phyloP scores from a whole-genome alignment of 805 yeast species.

The Myxozyma nipponensis region DNA sequence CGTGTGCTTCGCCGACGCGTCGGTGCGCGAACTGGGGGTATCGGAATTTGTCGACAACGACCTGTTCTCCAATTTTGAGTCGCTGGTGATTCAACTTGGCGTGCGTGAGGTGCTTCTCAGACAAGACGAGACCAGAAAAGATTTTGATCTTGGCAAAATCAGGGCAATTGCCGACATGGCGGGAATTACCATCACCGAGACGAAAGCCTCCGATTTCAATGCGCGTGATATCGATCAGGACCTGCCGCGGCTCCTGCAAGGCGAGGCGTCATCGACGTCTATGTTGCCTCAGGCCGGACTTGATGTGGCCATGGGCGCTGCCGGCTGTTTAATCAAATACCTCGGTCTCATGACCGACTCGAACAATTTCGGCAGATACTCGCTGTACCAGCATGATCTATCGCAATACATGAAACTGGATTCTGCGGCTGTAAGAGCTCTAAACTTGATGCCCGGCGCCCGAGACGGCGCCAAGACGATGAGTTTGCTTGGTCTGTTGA shows the following conservation, averaged over 20 bases:
- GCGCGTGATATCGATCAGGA: constrained; percentile 74
- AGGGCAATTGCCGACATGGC: constrained; percentile 72
- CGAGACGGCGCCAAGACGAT: constrained; percentile 46
- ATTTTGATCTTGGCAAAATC: constrained; percentile 60
- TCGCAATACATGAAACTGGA: constrained; percentile 86
- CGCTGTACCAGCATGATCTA: constrained; percentile 63
- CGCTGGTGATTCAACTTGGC: constrained; percentile 81
- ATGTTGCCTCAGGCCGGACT: constrained; percentile 40
- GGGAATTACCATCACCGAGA: constrained; percentile 63
- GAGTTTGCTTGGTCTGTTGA: constrained; percentile 78
- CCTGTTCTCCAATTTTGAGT: constrained; percentile 78
- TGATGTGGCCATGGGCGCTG: constrained; percentile 54
- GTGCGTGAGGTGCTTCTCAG: constrained; percentile 78
- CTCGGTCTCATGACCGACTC: constrained; percentile 60
- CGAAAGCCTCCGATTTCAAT: constrained; percentile 55
- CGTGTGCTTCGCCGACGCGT: constrained; percentile 72
- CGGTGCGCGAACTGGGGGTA: constrained; percentile 60
- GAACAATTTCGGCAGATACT: constrained; percentile 50
- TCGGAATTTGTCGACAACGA: constrained; percentile 85
- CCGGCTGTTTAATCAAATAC: constrained; percentile 66
- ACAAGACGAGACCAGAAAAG: constrained; percentile 40
- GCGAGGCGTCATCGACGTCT: constrained; percentile 36
- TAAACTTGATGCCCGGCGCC: constrained; percentile 73
- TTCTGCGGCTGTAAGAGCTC: constrained; percentile 80
- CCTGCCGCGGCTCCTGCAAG: constrained; percentile 60